Evolutionary conservation across 164 flowering plant species (phyloP), one percentile per base, ranked within the genome.

Genomic region (Liquidambar formosana): DNA sequence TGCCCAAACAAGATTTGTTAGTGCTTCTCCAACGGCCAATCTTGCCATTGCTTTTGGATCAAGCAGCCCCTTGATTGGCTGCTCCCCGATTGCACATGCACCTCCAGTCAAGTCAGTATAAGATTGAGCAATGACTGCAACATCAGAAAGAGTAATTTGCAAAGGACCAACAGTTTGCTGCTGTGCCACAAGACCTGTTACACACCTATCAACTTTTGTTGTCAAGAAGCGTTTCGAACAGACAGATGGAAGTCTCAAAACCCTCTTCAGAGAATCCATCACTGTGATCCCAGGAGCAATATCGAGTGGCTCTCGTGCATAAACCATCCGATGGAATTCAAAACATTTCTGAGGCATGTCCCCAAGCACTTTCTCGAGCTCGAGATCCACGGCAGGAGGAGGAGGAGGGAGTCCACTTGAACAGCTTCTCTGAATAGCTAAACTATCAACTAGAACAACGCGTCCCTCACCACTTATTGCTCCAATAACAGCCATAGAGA

Each of bases 1-100:
- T 5, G 97, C 97, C 97, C 99, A 94, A 56, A 94, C 90, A 57
- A 94, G 99, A 83, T 94, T 94, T 67, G 97, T 92, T n/a, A 91
- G 85, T 57, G 97, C 97, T 77, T 94, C 99, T 64, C 97, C 97
- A 70, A 94, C 93, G 75, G 94, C 91, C 61, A 92, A 56, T 72
- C 97, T 79, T 15, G 97, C 97, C 99, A 94, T 94, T 51, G 97
- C 94, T 80, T 85, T 89, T 49, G 96, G 97, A 73, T 94, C 78
- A 61, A 94, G 67, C 58, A 94, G 77, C 47, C 97, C 97, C 67
- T 92, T 94, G 65, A 89, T 83, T 43, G 97, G 97, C 77, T 91
- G 97, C 86, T 94, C 99, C 27, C 99, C 97, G 57, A 94, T 91
- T 15, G 96, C 89, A 81, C 91, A 91, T 21, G 99, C 99, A 66